These are phyloP conservation scores for Botrytis fabae DNA, from an alignment of 2,329 filamentous ascomycete genomes.

Conservation along the genomic window DNA sequence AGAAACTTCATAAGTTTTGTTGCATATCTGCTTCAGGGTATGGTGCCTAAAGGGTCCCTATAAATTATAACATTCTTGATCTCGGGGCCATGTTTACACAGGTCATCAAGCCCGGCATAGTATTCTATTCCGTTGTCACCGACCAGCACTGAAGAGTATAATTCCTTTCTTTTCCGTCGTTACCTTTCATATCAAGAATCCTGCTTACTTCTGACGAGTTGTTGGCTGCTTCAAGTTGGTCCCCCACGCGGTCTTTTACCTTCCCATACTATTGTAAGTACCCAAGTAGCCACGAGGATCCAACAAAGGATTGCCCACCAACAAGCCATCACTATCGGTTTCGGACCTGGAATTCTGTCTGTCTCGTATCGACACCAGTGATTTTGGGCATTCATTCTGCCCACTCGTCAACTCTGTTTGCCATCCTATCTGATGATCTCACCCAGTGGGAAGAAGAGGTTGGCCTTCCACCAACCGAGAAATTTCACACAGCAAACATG, in stretches of 20 bases:
- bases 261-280: no score
- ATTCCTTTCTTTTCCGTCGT: background rate
- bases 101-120: background rate
- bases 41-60: background rate
- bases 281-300: no score
- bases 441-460: background rate
- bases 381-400: background rate
- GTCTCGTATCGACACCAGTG: background rate
- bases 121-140: background rate
- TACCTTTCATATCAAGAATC: background rate
- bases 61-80: background rate
- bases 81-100: background rate
- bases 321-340: background rate
- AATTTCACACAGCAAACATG: background rate
- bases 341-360: background rate
- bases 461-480: background rate
- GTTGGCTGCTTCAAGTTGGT: background rate
- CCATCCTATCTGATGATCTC: background rate
- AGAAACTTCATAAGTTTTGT: conserved; percentile 5
- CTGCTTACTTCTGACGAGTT: background rate
- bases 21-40: conserved; percentile 14
- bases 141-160: background rate
- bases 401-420: background rate
- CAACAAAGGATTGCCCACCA: no score
- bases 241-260: background rate